Conservation (phyloP, 768 basidiomycete genomes). For the Amanita polypyramis region DNA sequence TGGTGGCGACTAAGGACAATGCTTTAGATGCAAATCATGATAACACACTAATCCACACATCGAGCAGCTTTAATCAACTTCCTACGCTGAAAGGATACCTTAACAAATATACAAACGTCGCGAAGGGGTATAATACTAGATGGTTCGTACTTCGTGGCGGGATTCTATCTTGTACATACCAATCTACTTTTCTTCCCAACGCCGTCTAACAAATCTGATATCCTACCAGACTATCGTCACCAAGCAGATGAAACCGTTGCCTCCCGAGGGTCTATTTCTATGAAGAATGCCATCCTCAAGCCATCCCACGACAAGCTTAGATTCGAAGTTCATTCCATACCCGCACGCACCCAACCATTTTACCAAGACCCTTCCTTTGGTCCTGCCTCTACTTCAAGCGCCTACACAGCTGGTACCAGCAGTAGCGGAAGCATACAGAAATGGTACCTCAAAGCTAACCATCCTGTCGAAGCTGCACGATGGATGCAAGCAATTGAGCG, state of each 20-base stretch:
- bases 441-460: slow-evolving; percentile 79
- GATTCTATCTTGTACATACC: slow-evolving; percentile 64
- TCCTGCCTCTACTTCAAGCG: background rate
- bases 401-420: background rate
- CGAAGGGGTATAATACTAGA: slow-evolving; percentile 77
- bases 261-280: slow-evolving; percentile 79
- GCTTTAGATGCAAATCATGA: slow-evolving; percentile 70
- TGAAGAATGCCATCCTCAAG: slow-evolving; percentile 68
- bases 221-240: slow-evolving; percentile 61
- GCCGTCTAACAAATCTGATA: background rate
- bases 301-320: slow-evolving; percentile 50
- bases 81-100: slow-evolving; percentile 66
- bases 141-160: slow-evolving; percentile 92
- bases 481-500: slow-evolving; percentile 74
- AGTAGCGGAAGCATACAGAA: slow-evolving; percentile 34
- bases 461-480: slow-evolving; percentile 80
- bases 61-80: slow-evolving; percentile 33
- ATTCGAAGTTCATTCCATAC: slow-evolving; percentile 72
- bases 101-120: slow-evolving; percentile 90
- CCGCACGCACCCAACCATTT: slow-evolving; percentile 19
- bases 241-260: slow-evolving; percentile 86
- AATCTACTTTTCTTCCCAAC: background rate
- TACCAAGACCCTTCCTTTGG: background rate
- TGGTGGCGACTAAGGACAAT: no score
- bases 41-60: slow-evolving; percentile 46